Evolutionary conservation across 2,329 filamentous ascomycete genomes (phyloP), one percentile per base, ranked within the genome.

Genomic region (Drechmeria coniospora): DNA sequence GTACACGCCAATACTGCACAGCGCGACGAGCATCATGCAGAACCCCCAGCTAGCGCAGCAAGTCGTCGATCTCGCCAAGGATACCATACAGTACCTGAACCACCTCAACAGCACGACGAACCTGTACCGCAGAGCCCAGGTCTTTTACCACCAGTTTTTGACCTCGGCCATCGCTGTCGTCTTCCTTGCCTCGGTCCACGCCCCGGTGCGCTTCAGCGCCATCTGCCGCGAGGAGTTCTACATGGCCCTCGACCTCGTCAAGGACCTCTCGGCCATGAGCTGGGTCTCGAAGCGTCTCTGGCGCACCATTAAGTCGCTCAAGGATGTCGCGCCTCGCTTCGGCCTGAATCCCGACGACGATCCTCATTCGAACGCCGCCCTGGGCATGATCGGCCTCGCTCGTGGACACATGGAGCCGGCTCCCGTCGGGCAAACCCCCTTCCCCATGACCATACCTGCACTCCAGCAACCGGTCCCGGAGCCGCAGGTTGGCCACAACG

Each of bases 1-100:
- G 16, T 86, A 92, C 49, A 80, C 83, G 0, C 84, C 84, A 0
- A 75, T 93, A 3, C 59, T 95, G 7, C 82, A 93, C 49, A 87
- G 79, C 12, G 74, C 81, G 4, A 79, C 73, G 9, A 86, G 76
- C 41, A 94, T 94, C 42, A 71, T 79, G 54, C 69, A 77, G 32
- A 78, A 92, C 45, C 65, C 75, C 27, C 54, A 60, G 4, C 74
- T 81, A 36, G 84, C 84, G 3, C 73, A 81, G 42, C 79, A 68
- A 0, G 78, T 72, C 0, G 76, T 84, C 17, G 73, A 79, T 33
- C 62, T 86, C 2, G 77, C 79, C 10, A 80, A 80, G 43, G 78
- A 84, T 39, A 83, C 78, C 2, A 79, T 86, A 33, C 67, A 68
- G 5, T 77, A 78, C 32, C 59, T 86, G 8, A 69, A 68, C 5